Base-by-base conservation (phyloP, 208 protist species). In the Angomonas ambiguus region DNA sequence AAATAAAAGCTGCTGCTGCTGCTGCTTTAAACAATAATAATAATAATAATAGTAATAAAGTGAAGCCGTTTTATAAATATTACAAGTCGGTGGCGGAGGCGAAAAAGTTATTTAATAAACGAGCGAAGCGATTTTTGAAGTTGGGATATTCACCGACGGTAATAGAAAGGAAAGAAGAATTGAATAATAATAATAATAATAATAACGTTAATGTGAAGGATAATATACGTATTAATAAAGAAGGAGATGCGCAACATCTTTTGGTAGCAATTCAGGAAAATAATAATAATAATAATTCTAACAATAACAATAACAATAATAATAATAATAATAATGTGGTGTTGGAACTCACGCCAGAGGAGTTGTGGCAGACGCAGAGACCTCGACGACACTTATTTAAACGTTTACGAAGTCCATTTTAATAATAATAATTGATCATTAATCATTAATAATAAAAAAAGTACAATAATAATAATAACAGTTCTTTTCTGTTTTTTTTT, bases 11-110 rank as follows among this genome's bases (percentile, higher is more conserved):
- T 38, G 5, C 63, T 62, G 27, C 69, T 78, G 32, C 53, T 45
- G 25, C 64, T 73, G 42, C 73, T 76, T n/a, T 48, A 30, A 56
- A 56, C n/a, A 20, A 8, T 56, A 59, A 59, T 10, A 31, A 59
- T 5, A 59, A 27, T 33, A 59, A 59, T 10, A 33, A 59, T 33
- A 59, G 16, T 20, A 55, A 33, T 30, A 56, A 56, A 56, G 11
- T 30, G 49, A 56, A 25, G 27, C 18, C 8, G 38, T 45, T n/a
- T n/a, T n/a, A 45, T 16, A 45, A 45, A 16, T 45, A 45, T 45
- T 45, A 45, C 16, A 45, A 45, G 16, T n/a, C 38, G 16, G 38
- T 45, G 38, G 38, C 38, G 38, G 38, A 45, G 38, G 38, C 38
- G 11, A 45, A 45, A 45, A 45, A 45, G 16, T n/a, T 45, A 16